phyloP scores from a whole-genome alignment of 108 stramenopile species.

The Stephanodiscus triporus region DNA sequence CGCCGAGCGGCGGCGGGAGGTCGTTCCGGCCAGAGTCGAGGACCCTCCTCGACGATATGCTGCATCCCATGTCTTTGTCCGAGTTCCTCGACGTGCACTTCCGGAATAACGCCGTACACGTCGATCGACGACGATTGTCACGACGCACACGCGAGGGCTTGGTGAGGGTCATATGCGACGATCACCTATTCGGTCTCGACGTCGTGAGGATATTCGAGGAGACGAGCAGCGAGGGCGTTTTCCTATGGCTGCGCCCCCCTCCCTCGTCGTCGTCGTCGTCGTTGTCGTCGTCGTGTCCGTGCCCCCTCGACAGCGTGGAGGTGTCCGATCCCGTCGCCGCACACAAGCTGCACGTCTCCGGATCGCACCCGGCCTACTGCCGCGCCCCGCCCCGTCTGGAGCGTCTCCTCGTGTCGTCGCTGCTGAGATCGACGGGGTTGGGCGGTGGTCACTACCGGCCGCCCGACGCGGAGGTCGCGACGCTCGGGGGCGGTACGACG shows the following conservation, averaged over 20 bases:
- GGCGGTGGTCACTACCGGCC: constrained; percentile 84
- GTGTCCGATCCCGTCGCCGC: constrained; percentile 75
- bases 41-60: constrained; percentile 40
- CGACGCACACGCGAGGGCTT: constrained; percentile 25
- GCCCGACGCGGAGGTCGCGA: constrained; percentile 33
- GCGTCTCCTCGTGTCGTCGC: constrained; percentile 60
- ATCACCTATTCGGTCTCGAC: constrained; percentile 62
- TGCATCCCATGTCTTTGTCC: constrained; percentile 42
- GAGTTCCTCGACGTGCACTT: constrained; percentile 49
- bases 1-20: no score
- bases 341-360: constrained; percentile 60
- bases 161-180: constrained; percentile 39
- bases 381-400: constrained; percentile 88
- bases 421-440: constrained; percentile 70
- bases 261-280: background rate
- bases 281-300: background rate
- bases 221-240: constrained; percentile 71
- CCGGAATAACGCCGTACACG: constrained; percentile 60
- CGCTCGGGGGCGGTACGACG: constrained; percentile 11
- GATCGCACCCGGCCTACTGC: constrained; percentile 84
- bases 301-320: constrained; percentile 68
- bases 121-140: constrained; percentile 25
- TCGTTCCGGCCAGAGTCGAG: constrained; percentile 31
- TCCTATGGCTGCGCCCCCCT: constrained; percentile 64
- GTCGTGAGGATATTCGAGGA: constrained; percentile 60